Percentiles rank a stretch among this genome's conserved stretches.
phyloP scores from a whole-genome alignment of 2,329 filamentous ascomycete genomes.

The Scopulariopsis brevicaulis region DNA sequence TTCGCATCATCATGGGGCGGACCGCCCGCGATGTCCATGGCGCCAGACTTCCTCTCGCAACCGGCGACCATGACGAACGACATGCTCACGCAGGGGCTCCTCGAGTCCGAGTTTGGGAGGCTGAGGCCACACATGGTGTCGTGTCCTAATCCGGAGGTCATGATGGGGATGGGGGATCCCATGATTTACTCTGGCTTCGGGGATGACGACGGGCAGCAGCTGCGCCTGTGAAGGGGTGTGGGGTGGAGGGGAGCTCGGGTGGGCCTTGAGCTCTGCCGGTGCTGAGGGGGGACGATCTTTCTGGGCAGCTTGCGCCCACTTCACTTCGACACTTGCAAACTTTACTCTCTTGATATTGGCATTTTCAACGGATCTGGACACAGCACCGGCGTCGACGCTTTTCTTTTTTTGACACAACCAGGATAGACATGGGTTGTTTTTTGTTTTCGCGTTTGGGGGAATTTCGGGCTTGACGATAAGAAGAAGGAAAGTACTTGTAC shows the following conservation, averaged over 20 bases:
- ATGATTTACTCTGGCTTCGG: conserved; percentile 47
- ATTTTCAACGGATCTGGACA: not conserved
- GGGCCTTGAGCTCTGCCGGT: not conserved
- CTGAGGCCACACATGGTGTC: conserved; percentile 45
- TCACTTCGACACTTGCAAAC: not conserved
- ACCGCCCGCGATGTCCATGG: conserved; percentile 8
- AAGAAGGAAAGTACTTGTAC: not conserved
- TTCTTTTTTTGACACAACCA: not conserved
- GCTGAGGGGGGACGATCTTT: not conserved
- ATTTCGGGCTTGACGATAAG: not conserved
- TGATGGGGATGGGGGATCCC: conserved; percentile 45
- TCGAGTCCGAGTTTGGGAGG: conserved; percentile 40
- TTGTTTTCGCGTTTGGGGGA: not conserved
- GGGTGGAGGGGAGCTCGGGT: too few relatives aligned
- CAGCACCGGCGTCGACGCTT: not conserved
- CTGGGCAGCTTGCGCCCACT: not conserved
- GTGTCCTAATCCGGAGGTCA: conserved; percentile 39
- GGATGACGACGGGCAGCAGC: conserved; percentile 2
- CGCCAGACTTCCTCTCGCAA: conserved; percentile 30
- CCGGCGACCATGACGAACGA: conserved; percentile 27
- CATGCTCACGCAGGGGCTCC: conserved; percentile 35
- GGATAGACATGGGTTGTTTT: not conserved
- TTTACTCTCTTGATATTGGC: not conserved
- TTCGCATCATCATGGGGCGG: conserved; percentile 17
- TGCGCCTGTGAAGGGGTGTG: not conserved